These are phyloP conservation scores for Cadophora gregata DNA, from an alignment of 2,329 filamentous ascomycete genomes.

Conservation along the genomic window DNA sequence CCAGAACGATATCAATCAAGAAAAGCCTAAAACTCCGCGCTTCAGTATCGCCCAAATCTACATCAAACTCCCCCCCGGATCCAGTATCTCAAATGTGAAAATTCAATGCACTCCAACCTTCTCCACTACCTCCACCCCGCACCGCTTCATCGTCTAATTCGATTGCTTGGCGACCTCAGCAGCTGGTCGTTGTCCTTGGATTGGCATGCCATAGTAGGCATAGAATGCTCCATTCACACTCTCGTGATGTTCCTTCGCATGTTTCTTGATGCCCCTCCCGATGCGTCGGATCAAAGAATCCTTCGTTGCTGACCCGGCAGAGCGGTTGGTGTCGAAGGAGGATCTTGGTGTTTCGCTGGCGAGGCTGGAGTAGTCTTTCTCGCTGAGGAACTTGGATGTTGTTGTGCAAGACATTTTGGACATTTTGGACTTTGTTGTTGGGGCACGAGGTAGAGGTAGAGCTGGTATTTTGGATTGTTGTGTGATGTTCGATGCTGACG, in stretches of 20 bases:
- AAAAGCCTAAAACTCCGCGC: background rate
- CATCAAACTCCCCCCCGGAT: background rate
- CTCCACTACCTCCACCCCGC: too few species aligned
- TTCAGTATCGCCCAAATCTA: background rate
- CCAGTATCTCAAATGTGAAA: too few species aligned
- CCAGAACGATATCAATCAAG: background rate
- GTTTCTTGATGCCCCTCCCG: conserved; percentile 11
- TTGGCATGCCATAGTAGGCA: conserved; percentile 4
- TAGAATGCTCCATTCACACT: conserved; percentile 14
- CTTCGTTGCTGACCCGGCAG: background rate
- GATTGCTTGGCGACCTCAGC: background rate
- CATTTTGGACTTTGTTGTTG: too few species aligned
- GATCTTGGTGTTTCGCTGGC: conserved; percentile 3
- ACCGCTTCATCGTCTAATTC: background rate
- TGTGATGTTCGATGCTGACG: background rate
- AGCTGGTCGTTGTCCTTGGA: background rate
- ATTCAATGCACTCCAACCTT: background rate
- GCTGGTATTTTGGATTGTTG: background rate
- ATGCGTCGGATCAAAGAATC: conserved; percentile 3
- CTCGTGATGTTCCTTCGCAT: conserved; percentile 15
- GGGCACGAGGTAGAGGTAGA: background rate
- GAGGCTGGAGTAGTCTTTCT: conserved; percentile 12
- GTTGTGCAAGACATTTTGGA: conserved; percentile 6
- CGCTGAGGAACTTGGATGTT: conserved; percentile 1
- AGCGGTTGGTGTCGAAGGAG: background rate